These are phyloP conservation scores for Xylaria bambusicola DNA, from an alignment of 495 filamentous ascomycete genomes.

Conservation along the genomic window DNA sequence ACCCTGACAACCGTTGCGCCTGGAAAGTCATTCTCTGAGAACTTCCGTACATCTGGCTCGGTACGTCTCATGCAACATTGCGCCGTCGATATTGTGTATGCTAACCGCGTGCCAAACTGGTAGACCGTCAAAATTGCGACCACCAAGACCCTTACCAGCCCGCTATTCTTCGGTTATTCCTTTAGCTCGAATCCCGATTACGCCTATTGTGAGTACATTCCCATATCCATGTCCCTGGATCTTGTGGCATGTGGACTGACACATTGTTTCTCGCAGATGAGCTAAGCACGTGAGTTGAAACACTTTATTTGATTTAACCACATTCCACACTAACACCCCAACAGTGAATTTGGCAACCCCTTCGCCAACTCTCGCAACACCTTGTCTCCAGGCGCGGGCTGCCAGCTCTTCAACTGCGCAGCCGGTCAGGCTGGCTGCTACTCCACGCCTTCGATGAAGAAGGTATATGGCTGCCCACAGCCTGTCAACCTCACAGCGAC, in stretches of 20 bases:
- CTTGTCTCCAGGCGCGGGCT: constrained; percentile 26
- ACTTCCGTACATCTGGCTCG: constrained; percentile 30
- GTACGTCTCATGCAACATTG: constrained; percentile 27
- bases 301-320: neutral
- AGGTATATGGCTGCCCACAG: constrained; percentile 32
- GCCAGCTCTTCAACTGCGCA: constrained; percentile 31
- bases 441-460: constrained; percentile 25
- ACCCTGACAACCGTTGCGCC: constrained; percentile 22
- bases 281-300: constrained; percentile 28
- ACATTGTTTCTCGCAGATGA: constrained; percentile 23
- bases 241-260: constrained; percentile 19
- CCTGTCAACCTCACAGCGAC: constrained; percentile 26
- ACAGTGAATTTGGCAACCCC: constrained; percentile 33
- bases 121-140: constrained; percentile 42
- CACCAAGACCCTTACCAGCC: constrained; percentile 33
- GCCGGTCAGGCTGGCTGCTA: constrained; percentile 27
- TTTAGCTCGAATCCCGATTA: constrained; percentile 30
- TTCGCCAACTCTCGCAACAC: constrained; percentile 27
- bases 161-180: constrained; percentile 39
- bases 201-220: constrained; percentile 28
- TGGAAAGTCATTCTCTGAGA: constrained; percentile 25
- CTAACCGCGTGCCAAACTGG: constrained; percentile 17
- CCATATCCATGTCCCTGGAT: neutral
- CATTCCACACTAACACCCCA: too few species aligned
- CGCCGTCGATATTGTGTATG: too few species aligned